Percentiles rank a stretch among this genome's conserved stretches.
phyloP scores from a whole-genome alignment of 345 rosid genomes.

The Eucalyptus cloeziana region DNA sequence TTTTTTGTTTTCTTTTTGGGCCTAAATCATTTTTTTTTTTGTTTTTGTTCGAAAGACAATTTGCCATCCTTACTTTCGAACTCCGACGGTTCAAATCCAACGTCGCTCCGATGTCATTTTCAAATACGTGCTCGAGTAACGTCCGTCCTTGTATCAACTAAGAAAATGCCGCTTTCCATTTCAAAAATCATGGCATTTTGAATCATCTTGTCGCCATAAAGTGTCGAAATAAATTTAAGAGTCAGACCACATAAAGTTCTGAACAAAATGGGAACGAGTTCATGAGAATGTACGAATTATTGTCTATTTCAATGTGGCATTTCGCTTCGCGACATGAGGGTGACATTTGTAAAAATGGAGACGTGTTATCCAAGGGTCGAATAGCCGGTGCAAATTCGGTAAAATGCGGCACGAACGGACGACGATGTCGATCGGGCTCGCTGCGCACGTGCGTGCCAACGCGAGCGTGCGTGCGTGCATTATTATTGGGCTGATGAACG shows the following conservation, averaged over 20 bases:
- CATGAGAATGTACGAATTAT: not conserved
- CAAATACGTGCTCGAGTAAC: not conserved
- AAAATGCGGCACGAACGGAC: not conserved
- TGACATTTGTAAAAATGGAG: not conserved
- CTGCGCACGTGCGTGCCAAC: not conserved
- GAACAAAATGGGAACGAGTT: rapidly evolving
- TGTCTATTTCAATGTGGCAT: not conserved
- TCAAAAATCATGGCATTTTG: rapidly evolving
- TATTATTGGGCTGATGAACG: not conserved
- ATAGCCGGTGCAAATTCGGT: not conserved
- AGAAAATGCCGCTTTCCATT: no score
- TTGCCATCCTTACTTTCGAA: not conserved
- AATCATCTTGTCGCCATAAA: rapidly evolving
- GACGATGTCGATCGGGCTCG: not conserved
- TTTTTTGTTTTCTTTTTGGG: not conserved
- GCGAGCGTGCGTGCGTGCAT: not conserved
- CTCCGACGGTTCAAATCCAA: not conserved
- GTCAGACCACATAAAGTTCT: not conserved
- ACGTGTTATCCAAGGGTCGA: not conserved
- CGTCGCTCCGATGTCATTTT: not conserved
- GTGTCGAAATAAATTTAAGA: no score
- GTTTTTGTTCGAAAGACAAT: not conserved
- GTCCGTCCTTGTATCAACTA: rapidly evolving
- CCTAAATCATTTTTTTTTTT: not conserved
- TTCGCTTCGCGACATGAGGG: not conserved